These are phyloP conservation scores for Parathielavia hyrcaniae DNA, from an alignment of 495 filamentous ascomycete species.

Conservation along the genomic window DNA sequence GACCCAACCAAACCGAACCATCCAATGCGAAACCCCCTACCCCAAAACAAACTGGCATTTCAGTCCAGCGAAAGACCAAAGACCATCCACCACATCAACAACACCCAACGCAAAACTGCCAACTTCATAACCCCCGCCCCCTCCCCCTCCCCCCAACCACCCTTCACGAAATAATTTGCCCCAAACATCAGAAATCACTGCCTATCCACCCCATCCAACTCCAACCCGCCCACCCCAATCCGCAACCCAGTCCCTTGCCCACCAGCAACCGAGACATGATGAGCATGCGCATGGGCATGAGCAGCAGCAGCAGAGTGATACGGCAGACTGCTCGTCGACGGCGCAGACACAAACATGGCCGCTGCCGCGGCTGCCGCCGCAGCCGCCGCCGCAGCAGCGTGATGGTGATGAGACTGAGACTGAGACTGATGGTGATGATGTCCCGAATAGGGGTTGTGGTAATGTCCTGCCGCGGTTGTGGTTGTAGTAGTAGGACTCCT, in stretches of 20 bases:
- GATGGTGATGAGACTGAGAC: not conserved
- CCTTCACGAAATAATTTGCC: not conserved
- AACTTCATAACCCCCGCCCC: not conserved
- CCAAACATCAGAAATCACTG: not conserved
- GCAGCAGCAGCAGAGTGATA: constrained; percentile 1
- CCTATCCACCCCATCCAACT: not conserved
- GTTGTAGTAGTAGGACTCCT: not conserved
- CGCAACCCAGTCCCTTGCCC: not conserved
- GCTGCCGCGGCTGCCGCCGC: not conserved
- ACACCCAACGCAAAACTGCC: no score
- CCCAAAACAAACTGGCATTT: no score
- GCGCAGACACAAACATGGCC: constrained; percentile 2
- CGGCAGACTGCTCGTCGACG: constrained; percentile 1
- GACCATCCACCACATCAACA: no score
- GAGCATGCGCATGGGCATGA: not conserved
- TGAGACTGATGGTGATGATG: no score
- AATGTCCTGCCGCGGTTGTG: no score
- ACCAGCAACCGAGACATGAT: not conserved
- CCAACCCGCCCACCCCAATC: constrained; percentile 1
- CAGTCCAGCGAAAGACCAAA: no score
- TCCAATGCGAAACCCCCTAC: no score
- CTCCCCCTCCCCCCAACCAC: not conserved
- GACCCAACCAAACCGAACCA: no score
- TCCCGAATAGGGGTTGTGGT: not conserved
- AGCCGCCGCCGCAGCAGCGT: not conserved